Evolutionary conservation across 2,329 filamentous ascomycete genomes (phyloP).

Genomic region (Madurella fahalii): DNA sequence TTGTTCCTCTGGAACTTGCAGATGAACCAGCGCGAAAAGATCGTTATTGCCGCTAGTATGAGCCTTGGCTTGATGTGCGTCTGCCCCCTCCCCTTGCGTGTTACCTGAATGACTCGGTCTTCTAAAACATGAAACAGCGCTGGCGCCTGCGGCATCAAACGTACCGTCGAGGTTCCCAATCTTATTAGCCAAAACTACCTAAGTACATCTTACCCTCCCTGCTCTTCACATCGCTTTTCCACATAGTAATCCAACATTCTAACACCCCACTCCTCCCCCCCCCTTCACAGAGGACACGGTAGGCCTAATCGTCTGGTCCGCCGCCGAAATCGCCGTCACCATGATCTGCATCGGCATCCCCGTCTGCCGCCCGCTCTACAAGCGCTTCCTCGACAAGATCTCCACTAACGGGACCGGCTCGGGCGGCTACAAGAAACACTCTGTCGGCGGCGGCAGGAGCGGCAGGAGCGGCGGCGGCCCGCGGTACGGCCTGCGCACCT

Average conservation of each 20-base stretch:
- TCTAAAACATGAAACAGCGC: slow-evolving; percentile 6
- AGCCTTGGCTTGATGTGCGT: slow-evolving; percentile 15
- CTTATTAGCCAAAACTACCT: slow-evolving; percentile 17
- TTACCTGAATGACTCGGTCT: no score
- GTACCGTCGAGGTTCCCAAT: slow-evolving; percentile 13
- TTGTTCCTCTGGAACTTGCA: slow-evolving; percentile 20
- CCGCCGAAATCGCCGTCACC: slow-evolving; percentile 25
- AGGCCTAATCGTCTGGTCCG: slow-evolving; percentile 23
- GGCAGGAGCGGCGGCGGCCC: neutral
- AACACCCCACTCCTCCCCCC: no score
- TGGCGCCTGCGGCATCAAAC: slow-evolving; percentile 19
- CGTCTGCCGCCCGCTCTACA: slow-evolving; percentile 22
- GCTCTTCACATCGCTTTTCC: neutral
- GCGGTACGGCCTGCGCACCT: slow-evolving; percentile 7
- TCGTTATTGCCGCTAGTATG: slow-evolving; percentile 18
- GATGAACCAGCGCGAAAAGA: slow-evolving; percentile 18
- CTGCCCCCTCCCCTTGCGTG: no score
- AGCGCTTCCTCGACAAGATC: slow-evolving; percentile 13
- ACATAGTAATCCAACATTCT: neutral
- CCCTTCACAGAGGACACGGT: slow-evolving; percentile 13
- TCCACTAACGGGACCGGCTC: slow-evolving; percentile 1
- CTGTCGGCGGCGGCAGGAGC: neutral
- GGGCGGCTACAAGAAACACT: slow-evolving; percentile 10
- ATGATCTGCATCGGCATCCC: slow-evolving; percentile 26
- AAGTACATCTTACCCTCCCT: neutral